Evolutionary conservation across 306 rosid species (phyloP), one percentile per base, ranked within the genome.

Genomic region (Lotus japonicus): DNA sequence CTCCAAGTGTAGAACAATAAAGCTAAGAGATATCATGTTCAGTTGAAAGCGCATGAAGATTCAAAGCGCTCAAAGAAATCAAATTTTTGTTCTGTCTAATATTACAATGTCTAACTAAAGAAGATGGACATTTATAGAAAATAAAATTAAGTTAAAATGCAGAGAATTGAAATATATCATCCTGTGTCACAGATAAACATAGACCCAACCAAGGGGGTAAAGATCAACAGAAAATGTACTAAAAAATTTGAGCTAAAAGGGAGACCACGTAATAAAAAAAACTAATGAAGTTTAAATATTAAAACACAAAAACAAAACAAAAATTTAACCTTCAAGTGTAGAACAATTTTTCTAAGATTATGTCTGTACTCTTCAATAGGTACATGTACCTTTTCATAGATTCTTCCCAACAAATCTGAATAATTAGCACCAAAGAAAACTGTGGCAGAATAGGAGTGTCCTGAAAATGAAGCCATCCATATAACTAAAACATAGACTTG

Each of bases 351-450:
- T 82, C 81, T 82, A 56, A 94, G 84, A 61, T 94, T 94, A 49
- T 76, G 84, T 77, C 86, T 88, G 74, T 66, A 94, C 63, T 90
- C 97, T 49, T 85, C 89, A 70, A 79, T 11, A 2, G 98, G 96
- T 54, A 94, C 98, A 66, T 90, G 92, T 67, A 81, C 90, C 12
- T 71, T 69, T 80, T 88, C 89, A 35, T 88, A 82, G 38, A 68
- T 70, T 74, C 99, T 81, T 59, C 96, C 96, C 4, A 49, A 60
- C 62, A 90, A 11, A 74, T 95, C 90, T 2, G 99, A 95, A 73
- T 90, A 97, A 77, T 94, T 94, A 66, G 99, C 96, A 58, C 99
- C 99, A 61, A 90, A 90, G 82, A 94, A 94, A 79, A 94, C 45
- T 4, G 95, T 85, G 69, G 88, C 85, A 5, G 87, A 95, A 51